Conservation (phyloP, 176 grass and related monocot species). For the Tillandsia fasciculata region DNA sequence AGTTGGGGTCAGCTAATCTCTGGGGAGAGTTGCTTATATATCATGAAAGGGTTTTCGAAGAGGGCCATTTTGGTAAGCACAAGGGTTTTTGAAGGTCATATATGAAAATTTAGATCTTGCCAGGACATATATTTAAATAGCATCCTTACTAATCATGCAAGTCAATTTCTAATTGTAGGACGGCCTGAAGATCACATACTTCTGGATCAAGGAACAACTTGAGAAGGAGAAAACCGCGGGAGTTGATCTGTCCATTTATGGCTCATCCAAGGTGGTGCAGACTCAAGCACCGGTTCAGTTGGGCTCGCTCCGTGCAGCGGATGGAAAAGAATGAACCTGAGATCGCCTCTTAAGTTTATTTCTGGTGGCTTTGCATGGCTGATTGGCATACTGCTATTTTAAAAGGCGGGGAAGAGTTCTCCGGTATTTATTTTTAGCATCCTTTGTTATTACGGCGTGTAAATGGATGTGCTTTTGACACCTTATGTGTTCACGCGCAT, state of each 20-base stretch:
- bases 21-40: too few species aligned
- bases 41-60: too few species aligned
- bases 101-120: too few species aligned
- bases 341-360: background rate
- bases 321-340: conserved; percentile 54
- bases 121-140: too few species aligned
- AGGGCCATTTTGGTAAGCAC: too few species aligned
- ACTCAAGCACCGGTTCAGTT: conserved; percentile 70
- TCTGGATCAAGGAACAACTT: conserved; percentile 89
- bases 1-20: too few species aligned
- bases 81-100: too few species aligned
- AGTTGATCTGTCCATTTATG: conserved; percentile 32
- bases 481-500: background rate
- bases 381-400: background rate
- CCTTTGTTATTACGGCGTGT: background rate
- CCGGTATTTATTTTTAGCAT: background rate
- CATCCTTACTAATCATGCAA: background rate
- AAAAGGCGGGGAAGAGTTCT: background rate
- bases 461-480: background rate
- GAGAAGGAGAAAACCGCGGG: conserved; percentile 57
- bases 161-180: conserved; percentile 25
- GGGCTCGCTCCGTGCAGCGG: conserved; percentile 66
- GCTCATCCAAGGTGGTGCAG: conserved; percentile 65
- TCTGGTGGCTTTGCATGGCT: background rate
- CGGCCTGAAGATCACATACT: conserved; percentile 68